Evolutionary conservation across 768 basidiomycete species (phyloP), one percentile per base, ranked within the genome.

Genomic region (Panus rudis): DNA sequence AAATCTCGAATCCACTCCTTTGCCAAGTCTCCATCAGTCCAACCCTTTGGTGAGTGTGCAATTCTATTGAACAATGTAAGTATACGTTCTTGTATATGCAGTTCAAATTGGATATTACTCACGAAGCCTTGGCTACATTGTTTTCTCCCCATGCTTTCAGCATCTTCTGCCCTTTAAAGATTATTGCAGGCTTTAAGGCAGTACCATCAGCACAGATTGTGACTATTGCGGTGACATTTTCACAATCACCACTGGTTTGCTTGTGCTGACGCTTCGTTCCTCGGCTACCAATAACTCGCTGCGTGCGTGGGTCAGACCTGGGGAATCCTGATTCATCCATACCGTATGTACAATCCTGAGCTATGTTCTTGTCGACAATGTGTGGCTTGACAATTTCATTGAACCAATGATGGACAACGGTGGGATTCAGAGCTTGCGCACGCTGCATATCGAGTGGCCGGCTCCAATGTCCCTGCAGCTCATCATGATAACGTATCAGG

Each of bases 151-250:
- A 72, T 24, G 50, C 53, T 35, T 41, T 41, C 47, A 51, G 47
- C 22, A 65, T 49, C 20, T 63, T 53, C 43, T 65, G 52, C 10
- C 62, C 68, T 44, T 71, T 70, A 58, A 57, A 69, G 20, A 72
- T 68, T 4, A 71, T 49, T 8, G 59, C 52, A 4, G 64, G 66
- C 8, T 39, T 27, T 5, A 68, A 24, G 0, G 50, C 41, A 0
- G 62, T 63, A 0, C 68, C 63, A 53, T 71, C 61, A 2, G 67
- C 62, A 48, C 69, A 71, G 32, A 70, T 69, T 14, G 62, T 64
- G 3, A 67, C 55, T 16, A 68, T 25, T 0, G 47, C 62, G 4
- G 63, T 70, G 14, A 64, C 54, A 48, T 65, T 68, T 47, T 70
- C 62, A 0, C 51, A 31, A 42, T 63, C 54, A 2, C 51, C 61